These are phyloP conservation scores for Trichosporon faecale DNA, from an alignment of 1,284 basidiomycete genomes.

Conservation along the genomic window DNA sequence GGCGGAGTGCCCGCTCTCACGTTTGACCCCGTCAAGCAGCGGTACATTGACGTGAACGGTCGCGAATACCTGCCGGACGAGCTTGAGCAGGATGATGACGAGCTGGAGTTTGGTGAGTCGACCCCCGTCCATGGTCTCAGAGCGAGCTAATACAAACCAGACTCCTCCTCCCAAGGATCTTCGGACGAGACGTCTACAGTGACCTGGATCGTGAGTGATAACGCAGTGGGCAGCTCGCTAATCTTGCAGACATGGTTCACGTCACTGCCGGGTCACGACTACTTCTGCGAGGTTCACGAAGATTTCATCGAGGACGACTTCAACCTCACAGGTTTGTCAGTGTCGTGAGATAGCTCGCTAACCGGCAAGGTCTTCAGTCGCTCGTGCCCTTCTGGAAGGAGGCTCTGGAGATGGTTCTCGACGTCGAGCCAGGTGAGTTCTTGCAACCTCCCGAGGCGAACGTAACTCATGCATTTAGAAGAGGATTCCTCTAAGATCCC, in stretches of 20 bases:
- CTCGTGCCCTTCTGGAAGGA: conserved; percentile 98
- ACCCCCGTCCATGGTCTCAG: no score
- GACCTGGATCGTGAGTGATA: conserved; percentile 51
- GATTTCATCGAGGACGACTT: conserved; percentile 99
- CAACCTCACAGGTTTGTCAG: conserved; percentile 69
- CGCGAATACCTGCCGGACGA: conserved; percentile 36
- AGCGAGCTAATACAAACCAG: conserved; percentile 22
- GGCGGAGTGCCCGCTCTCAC: not conserved
- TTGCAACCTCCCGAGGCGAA: not conserved
- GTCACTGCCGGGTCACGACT: conserved; percentile 96
- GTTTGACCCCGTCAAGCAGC: conserved; percentile 11
- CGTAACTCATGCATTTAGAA: conserved; percentile 54
- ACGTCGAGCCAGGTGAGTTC: conserved; percentile 89
- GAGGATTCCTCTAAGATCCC: conserved; percentile 80
- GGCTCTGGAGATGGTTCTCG: conserved; percentile 99
- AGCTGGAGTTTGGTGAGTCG: conserved; percentile 42
- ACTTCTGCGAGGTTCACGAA: conserved; percentile 95
- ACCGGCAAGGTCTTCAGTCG: conserved; percentile 68
- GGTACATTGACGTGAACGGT: conserved; percentile 13
- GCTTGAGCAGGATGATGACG: conserved; percentile 41
- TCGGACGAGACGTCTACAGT: conserved; percentile 52
- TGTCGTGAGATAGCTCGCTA: not conserved
- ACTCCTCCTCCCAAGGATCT: conserved; percentile 49
- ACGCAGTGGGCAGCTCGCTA: not conserved
- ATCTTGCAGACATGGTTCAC: conserved; percentile 73